phyloP scores from a whole-genome alignment of 495 filamentous ascomycete species.

The Penicillium mononematosum region DNA sequence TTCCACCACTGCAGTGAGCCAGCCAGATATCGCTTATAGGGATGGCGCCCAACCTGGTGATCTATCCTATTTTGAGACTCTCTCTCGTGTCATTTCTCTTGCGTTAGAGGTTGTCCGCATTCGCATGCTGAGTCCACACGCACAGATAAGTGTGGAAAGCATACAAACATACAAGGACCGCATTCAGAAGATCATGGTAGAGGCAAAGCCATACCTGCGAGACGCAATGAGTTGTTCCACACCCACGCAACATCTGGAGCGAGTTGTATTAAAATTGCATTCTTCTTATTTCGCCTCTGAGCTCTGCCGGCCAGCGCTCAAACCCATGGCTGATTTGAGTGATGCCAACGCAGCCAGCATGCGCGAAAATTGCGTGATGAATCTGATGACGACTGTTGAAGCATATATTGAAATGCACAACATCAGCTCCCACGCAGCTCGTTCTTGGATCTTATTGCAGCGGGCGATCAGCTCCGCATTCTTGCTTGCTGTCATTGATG shows the following conservation, averaged over 20 bases:
- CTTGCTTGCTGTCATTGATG: slow-evolving; percentile 46
- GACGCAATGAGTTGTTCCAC: slow-evolving; percentile 49
- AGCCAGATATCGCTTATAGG: slow-evolving; percentile 48
- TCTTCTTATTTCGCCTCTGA: slow-evolving; percentile 59
- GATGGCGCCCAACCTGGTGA: slow-evolving; percentile 42
- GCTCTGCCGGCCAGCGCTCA: slow-evolving; percentile 59
- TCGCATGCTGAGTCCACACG: slow-evolving; percentile 49
- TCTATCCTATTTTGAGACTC: slow-evolving; percentile 51
- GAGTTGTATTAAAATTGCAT: slow-evolving; percentile 56
- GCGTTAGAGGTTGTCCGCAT: slow-evolving; percentile 57
- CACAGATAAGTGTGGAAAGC: slow-evolving; percentile 41
- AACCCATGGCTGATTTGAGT: slow-evolving; percentile 30
- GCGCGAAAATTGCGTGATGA: slow-evolving; percentile 43
- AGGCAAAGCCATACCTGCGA: slow-evolving; percentile 52
- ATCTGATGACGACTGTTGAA: slow-evolving; percentile 46
- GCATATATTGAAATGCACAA: slow-evolving; percentile 49
- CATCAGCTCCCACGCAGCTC: slow-evolving; percentile 42
- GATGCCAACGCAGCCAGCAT: slow-evolving; percentile 43
- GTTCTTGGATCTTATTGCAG: slow-evolving; percentile 49
- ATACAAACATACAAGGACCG: slow-evolving; percentile 53
- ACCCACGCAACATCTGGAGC: slow-evolving; percentile 52
- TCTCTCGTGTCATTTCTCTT: slow-evolving; percentile 53
- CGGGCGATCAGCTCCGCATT: slow-evolving; percentile 51
- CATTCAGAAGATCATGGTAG: slow-evolving; percentile 51
- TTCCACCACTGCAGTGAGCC: slow-evolving; percentile 50